Evolutionary conservation across 139 green algal species (phyloP).

Genomic region (Chlamydomonas incerta): DNA sequence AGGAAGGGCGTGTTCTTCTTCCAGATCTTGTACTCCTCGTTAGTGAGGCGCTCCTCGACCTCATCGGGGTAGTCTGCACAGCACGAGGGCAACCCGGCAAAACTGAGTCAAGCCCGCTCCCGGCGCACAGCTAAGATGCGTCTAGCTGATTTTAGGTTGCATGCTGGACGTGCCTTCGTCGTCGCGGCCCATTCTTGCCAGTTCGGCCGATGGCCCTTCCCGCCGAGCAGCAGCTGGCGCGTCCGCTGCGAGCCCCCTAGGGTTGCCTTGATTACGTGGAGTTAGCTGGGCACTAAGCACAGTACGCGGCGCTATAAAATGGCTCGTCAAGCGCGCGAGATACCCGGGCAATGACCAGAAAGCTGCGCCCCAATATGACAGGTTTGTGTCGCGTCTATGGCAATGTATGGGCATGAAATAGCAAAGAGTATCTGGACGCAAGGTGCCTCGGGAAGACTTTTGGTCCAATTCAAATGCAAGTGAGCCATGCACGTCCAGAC

Average conservation of each 20-base stretch:
- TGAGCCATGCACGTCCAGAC: too few relatives aligned
- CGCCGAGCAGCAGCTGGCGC: background rate
- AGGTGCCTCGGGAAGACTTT: too few relatives aligned
- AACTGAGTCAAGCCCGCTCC: background rate
- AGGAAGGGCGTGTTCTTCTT: constrained; percentile 99
- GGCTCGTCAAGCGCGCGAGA: too few relatives aligned
- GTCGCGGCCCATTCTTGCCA: constrained; percentile 17
- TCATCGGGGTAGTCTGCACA: constrained; percentile 50
- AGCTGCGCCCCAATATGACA: too few relatives aligned
- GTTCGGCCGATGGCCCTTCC: background rate
- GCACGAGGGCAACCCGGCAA: background rate
- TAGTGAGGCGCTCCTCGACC: constrained; percentile 88
- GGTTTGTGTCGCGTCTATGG: too few relatives aligned
- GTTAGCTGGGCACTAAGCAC: background rate
- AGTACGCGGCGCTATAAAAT: too few relatives aligned
- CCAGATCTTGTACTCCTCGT: constrained; percentile 99
- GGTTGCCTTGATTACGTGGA: background rate
- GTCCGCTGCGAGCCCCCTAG: background rate
- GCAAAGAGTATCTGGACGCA: too few relatives aligned
- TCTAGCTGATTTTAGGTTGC: background rate
- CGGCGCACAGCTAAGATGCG: too few relatives aligned
- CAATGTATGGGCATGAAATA: too few relatives aligned
- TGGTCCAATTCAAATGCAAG: too few relatives aligned
- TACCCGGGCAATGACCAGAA: too few relatives aligned
- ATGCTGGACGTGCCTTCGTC: constrained; percentile 12